Percentiles rank a stretch among this genome's conserved stretches.
These are phyloP conservation scores for Fraxinus quadrangulata DNA, from an alignment of 257 asterid species.

Conservation along the genomic window DNA sequence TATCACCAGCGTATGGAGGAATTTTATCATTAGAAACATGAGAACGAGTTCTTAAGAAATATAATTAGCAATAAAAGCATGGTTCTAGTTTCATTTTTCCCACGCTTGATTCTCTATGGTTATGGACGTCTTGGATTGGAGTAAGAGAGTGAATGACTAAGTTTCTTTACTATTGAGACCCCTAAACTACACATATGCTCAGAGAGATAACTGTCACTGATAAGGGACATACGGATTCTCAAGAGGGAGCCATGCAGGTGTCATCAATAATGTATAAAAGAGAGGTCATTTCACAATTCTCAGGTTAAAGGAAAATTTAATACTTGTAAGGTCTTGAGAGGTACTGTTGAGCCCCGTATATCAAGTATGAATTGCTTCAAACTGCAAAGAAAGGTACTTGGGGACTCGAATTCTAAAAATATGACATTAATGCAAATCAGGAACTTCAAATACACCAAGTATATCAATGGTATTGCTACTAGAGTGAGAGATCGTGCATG, in stretches of 20 bases:
- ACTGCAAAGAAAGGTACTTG: no score
- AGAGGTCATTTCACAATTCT: no score
- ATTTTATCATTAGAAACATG: not conserved
- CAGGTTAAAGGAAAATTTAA: no score
- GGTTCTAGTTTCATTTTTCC: not conserved
- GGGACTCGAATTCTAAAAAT: no score
- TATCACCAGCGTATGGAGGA: not conserved
- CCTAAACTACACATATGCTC: not conserved
- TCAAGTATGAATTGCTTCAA: no score
- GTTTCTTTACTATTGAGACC: not conserved
- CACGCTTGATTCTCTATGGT: not conserved
- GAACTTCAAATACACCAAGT: not conserved
- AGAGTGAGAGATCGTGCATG: not conserved
- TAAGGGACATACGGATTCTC: no score
- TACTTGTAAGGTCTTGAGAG: no score
- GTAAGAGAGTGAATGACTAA: not conserved
- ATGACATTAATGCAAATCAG: no score
- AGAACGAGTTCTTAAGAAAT: conserved; percentile 6
- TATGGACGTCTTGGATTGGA: not conserved
- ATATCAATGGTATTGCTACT: not conserved
- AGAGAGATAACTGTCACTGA: not conserved
- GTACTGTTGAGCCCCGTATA: no score
- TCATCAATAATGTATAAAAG: no score
- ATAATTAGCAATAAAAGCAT: not conserved
- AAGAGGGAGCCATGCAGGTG: no score